Base-by-base conservation (phyloP, 139 green algal species). In the Pseudopediastrum boryanum region DNA sequence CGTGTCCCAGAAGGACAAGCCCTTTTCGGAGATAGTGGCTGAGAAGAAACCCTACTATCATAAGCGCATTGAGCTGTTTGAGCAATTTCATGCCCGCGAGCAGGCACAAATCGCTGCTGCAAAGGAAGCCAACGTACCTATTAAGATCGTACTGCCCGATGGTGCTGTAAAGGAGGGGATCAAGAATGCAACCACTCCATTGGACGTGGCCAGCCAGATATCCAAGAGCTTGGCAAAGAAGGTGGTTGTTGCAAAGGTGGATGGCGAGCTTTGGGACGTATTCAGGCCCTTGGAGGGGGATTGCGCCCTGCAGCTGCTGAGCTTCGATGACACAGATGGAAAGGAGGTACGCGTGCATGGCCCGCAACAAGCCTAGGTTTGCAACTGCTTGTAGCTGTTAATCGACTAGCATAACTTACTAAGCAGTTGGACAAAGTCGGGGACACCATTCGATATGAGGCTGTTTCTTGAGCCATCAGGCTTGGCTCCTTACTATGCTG, bases 211-310 rank as follows among this genome's bases (percentile, higher is more conserved):
- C 31, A 93, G 89, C 29, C 72, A 75, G 23, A 95, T 99, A 43
- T 93, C 89, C 5, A 93, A 94, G 56, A 90, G 88, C 54, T 85
- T 99, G n/a, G 96, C 88, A 23, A 98, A 98, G 82, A 96, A 94
- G 77, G 81, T 82, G 13, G 77, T 98, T 10, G 92, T 98, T 5
- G 89, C 95, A 9, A 93, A 96, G 31, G 92, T 96, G 29, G 91
- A 98, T 54, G 93, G 88, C 39, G 27, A 89, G 23, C 66, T 85
- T 2, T 99, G 96, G 96, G 96, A 99, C 81, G 72, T 98, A 46
- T 71, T 85, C 6, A 86, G 96, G 12, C 96, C 96, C 0, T 88
- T 99, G 46, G 90, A 95, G 73, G 90, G 68, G 19, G 89, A 98
- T 74, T 99, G 95, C 83, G 76, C 82, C 1, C 85, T 99, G 44